phyloP scores from a whole-genome alignment of 1,139 yeast species.

The Magnusiomyces fungicola region DNA sequence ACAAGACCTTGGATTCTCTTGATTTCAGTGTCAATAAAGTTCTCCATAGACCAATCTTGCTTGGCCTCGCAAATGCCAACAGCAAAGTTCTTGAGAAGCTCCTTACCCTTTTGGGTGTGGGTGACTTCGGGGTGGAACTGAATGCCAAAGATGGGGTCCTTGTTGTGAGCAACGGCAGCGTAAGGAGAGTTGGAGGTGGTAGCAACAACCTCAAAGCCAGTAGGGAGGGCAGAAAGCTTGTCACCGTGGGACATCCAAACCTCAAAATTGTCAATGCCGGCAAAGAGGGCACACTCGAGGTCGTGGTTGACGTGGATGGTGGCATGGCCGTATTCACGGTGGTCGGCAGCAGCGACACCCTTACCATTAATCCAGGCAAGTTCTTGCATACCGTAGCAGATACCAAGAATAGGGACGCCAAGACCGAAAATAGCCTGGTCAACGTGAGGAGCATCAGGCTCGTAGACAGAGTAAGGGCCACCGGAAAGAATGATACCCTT shows the following conservation, averaged over 20 bases:
- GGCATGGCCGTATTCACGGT: constrained; percentile 98
- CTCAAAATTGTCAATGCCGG: constrained; percentile 83
- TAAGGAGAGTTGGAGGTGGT: constrained; percentile 90
- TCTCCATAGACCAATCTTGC: constrained; percentile 97
- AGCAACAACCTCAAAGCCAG: constrained; percentile 84
- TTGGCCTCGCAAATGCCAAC: constrained; percentile 78
- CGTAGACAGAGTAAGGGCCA: constrained; percentile 97
- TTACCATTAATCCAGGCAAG: constrained; percentile 97
- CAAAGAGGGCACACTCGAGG: constrained; percentile 49
- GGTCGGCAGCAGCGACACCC: constrained; percentile 93
- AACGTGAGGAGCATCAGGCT: constrained; percentile 92
- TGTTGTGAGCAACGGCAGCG: constrained; percentile 82
- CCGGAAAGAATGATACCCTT: constrained; percentile 95
- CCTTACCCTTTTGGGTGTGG: constrained; percentile 88
- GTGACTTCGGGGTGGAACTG: constrained; percentile 99
- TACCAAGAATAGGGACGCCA: constrained; percentile 91
- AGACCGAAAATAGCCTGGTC: constrained; percentile 89
- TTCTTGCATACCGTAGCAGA: constrained; percentile 99
- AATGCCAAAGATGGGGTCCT: constrained; percentile 76
- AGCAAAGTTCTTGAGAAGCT: constrained; percentile 83
- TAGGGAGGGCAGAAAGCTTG: constrained; percentile 84
- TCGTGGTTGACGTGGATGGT: constrained; percentile 62
- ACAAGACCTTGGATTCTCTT: constrained; percentile 83
- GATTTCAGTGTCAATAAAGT: constrained; percentile 93
- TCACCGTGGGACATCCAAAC: constrained; percentile 99